phyloP scores from a whole-genome alignment of 345 rosid genomes.

The Populus deltoides region DNA sequence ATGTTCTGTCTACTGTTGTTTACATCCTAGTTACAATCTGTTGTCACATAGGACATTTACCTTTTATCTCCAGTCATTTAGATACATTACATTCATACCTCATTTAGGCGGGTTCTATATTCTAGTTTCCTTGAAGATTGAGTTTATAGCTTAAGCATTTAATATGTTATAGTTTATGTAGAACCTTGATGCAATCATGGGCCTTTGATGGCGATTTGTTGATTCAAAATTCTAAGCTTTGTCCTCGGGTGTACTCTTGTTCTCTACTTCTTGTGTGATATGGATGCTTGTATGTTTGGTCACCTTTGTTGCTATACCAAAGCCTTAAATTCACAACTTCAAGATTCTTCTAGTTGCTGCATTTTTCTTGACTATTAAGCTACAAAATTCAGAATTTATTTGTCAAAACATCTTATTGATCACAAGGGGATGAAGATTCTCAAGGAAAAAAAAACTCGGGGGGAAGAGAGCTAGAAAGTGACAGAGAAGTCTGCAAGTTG shows the following conservation, averaged over 20 bases:
- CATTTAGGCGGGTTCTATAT: conserved; percentile 27
- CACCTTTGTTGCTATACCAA: neutral
- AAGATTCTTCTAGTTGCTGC: neutral
- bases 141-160: conserved; percentile 5
- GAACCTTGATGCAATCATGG: neutral
- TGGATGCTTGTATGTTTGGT: neutral
- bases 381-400: too few relatives aligned
- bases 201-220: neutral
- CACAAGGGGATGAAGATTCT: neutral
- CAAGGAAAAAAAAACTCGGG: neutral
- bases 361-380: too few relatives aligned
- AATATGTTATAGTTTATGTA: conserved; percentile 15
- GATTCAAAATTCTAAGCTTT: neutral
- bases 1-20: neutral
- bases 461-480: neutral
- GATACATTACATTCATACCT: conserved; percentile 15
- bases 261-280: neutral
- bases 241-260: neutral
- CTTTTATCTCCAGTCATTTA: neutral
- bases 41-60: conserved; percentile 25
- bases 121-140: conserved; percentile 14
- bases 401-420: neutral
- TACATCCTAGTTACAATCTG: conserved; percentile 17
- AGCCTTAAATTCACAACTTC: neutral
- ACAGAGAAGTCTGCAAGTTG: neutral